A percentile compares a stretch with the other conserved stretches of the same genome.
Conservation (phyloP, 768 basidiomycete genomes). For the Serendipita sp. region DNA sequence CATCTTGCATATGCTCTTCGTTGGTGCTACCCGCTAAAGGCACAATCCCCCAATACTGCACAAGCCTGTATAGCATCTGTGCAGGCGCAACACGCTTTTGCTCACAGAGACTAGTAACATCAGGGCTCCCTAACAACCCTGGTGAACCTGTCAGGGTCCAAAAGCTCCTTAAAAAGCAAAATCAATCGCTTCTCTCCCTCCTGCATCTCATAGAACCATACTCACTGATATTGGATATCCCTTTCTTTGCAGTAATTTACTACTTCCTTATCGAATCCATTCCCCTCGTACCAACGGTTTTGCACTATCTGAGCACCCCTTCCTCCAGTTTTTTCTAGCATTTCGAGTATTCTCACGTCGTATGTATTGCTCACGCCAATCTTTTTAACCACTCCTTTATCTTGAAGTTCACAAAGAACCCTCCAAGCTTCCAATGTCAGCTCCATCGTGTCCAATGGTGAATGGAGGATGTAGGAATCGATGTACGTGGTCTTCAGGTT, state of each 20-base stretch:
- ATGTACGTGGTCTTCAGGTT: conserved; percentile 60
- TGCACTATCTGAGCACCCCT: conserved; percentile 52
- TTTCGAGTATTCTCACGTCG: conserved; percentile 37
- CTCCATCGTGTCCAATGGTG: conserved; percentile 41
- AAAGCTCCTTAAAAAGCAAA: conserved; percentile 24
- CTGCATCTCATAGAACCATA: not conserved
- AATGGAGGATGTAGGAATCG: conserved; percentile 67
- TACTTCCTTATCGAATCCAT: conserved; percentile 55
- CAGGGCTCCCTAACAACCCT: conserved; percentile 34
- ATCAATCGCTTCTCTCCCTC: not conserved
- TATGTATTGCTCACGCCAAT: conserved; percentile 73
- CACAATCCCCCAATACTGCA: conserved; percentile 46
- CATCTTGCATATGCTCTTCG: conserved; percentile 51
- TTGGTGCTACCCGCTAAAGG: conserved; percentile 64
- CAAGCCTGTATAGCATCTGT: conserved; percentile 53
- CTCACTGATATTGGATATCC: conserved; percentile 57
- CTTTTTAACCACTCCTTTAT: conserved; percentile 41
- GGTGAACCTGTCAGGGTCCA: conserved; percentile 80
- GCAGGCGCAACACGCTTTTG: conserved; percentile 38
- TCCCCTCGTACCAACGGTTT: conserved; percentile 73
- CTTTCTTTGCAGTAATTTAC: conserved; percentile 45
- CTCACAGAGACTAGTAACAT: conserved; percentile 28
- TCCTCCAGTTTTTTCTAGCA: conserved; percentile 35
- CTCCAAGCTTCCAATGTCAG: conserved; percentile 57
- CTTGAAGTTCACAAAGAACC: conserved; percentile 41